Base-by-base conservation (phyloP, 2,329 filamentous ascomycete genomes). In the Xylaria digitata region DNA sequence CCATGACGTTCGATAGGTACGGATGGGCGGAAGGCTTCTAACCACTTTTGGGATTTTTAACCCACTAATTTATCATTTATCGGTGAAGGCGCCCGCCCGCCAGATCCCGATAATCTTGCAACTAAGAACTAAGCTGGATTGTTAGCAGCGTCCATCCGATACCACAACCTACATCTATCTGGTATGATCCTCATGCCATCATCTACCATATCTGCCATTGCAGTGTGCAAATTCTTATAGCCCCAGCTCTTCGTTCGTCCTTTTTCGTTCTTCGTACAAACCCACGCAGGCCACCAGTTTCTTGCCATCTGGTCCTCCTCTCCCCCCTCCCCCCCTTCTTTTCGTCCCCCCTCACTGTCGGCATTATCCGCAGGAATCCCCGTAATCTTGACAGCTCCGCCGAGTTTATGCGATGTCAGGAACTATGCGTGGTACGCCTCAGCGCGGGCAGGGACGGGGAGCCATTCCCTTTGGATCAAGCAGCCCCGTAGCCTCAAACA, bases 401-500 rank as follows among this genome's bases (percentile, higher is more conserved):
- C 61, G 53, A 71, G 64, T 77, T 73, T 66, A 76, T 74, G 76
- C 77, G 77, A 87, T 87, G 85, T 87, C 86, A 67, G 82, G 82
- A 76, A 92, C 90, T 65, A 84, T 90, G 80, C 86, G 91, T 83
- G 89, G 89, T 74, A 92, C 90, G 69, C 90, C 91, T 74, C 91
- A 77, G 78, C 86, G 87, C 70, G 82, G 81, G 71, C 82, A 90
- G 80, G 80, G 81, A 73, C 86, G 89, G 74, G 87, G 85, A 72
- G 82, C 67, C 19, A 53, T 81, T 68, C 86, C 87, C 70, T 90
- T 90, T 78, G 71, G 72, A 46, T 80, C 80, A 77, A 88, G 85
- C 80, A 90, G 87, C 78, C 89, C 87, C 65, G 81, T 81, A 63
- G 74, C 83, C 66, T 93, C 91, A 56, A 85, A 82, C 76, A 94